Evolutionary conservation across 202 grass and related monocot species (phyloP).

Genomic region (Zizania palustris): DNA sequence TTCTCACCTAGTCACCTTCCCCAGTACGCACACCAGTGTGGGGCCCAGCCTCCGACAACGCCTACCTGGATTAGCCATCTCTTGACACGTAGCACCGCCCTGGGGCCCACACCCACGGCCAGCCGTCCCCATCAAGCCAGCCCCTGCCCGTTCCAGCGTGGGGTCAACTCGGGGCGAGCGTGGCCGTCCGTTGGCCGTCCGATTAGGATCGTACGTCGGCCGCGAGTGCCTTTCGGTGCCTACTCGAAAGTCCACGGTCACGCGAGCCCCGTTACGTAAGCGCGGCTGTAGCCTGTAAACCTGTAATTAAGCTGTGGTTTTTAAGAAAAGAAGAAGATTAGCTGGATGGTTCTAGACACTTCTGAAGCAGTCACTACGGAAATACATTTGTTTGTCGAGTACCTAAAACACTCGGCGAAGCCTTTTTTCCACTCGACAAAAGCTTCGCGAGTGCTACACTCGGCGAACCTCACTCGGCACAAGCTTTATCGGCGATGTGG

Average conservation of each 20-base stretch:
- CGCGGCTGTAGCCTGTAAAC: no score
- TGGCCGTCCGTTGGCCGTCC: not conserved
- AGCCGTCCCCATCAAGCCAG: not conserved
- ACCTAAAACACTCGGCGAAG: no score
- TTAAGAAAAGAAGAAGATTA: no score
- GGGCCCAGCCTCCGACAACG: not conserved
- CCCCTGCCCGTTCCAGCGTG: not conserved
- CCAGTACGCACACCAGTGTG: not conserved
- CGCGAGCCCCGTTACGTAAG: not conserved
- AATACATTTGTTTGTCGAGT: no score
- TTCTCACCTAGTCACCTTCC: no score
- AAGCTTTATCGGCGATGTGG: no score
- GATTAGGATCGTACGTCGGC: not conserved
- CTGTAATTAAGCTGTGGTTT: not conserved
- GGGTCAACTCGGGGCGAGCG: not conserved
- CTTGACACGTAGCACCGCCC: not conserved
- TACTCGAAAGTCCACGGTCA: not conserved
- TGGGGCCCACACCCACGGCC: not conserved
- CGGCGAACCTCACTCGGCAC: no score
- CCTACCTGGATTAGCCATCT: not conserved
- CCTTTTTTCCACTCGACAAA: no score
- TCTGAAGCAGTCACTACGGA: slow-evolving; percentile 7
- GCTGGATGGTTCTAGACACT: slow-evolving; percentile 40
- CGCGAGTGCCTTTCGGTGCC: not conserved
- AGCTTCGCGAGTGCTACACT: no score